A percentile compares a stretch with the other conserved stretches of the same genome.
Conservation (phyloP, 768 basidiomycete species). For the Mycena olivaceomarginata region DNA sequence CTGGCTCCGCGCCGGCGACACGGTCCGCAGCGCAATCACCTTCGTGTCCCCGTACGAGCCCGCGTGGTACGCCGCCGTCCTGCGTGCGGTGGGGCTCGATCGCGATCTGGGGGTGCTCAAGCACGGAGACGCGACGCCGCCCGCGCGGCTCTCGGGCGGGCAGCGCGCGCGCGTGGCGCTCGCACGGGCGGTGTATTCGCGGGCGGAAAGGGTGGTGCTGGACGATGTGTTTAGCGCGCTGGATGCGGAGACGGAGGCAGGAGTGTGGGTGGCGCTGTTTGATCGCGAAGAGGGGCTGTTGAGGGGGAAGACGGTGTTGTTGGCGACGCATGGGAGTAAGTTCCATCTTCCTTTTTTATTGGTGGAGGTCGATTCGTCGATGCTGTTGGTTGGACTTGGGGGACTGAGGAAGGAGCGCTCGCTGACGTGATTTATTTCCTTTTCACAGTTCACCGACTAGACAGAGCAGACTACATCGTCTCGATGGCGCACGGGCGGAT, state of each 20-base stretch:
- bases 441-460: slow-evolving; percentile 21
- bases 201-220: slow-evolving; percentile 12
- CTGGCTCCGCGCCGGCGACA: slow-evolving; percentile 10
- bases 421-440: not conserved
- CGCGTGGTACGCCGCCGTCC: slow-evolving; percentile 12
- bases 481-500: slow-evolving; percentile 22
- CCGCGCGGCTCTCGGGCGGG: slow-evolving; percentile 9
- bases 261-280: slow-evolving; percentile 17
- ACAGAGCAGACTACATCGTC: slow-evolving; percentile 19
- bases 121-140: slow-evolving; percentile 13
- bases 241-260: slow-evolving; percentile 25
- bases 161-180: slow-evolving; percentile 24
- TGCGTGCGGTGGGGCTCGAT: slow-evolving; percentile 26
- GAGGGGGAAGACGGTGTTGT: slow-evolving; percentile 16
- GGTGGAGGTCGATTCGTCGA: not conserved
- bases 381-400: too few relatives aligned
- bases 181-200: slow-evolving; percentile 25
- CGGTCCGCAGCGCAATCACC: slow-evolving; percentile 12
- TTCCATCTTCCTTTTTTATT: not conserved
- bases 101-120: slow-evolving; percentile 12
- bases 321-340: slow-evolving; percentile 34
- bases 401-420: too few relatives aligned
- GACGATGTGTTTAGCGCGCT: slow-evolving; percentile 33
- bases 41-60: slow-evolving; percentile 15
- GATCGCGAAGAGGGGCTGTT: slow-evolving; percentile 10